Evolutionary conservation across 805 yeast species (phyloP).

Genomic region (Sugiyamaella qingdaonensis): DNA sequence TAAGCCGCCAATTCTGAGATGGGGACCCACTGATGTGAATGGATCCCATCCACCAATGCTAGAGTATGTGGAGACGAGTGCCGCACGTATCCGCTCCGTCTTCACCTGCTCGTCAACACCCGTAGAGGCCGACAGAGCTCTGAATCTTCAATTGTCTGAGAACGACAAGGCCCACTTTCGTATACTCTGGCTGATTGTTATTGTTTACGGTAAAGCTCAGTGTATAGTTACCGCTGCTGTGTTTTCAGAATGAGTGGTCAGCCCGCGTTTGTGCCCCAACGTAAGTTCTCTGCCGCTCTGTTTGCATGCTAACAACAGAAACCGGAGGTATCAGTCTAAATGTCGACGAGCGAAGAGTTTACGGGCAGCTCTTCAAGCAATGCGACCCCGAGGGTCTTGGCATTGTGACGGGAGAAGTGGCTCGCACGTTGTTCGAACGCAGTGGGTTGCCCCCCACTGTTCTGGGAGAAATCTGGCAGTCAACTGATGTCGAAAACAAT

Average conservation of each 20-base stretch:
- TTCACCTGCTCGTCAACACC: too few species aligned
- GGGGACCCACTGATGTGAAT: too few species aligned
- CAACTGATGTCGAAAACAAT: conserved; percentile 82
- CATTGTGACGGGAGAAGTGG: conserved; percentile 80
- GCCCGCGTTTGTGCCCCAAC: background rate
- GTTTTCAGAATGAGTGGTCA: background rate
- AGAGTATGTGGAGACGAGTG: too few species aligned
- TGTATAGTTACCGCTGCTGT: too few species aligned
- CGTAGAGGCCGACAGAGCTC: too few species aligned
- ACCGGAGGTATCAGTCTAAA: conserved; percentile 38
- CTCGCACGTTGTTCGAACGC: conserved; percentile 77
- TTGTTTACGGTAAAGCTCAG: too few species aligned
- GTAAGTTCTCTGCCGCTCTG: background rate
- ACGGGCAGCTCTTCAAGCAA: conserved; percentile 69
- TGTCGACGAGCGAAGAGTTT: conserved; percentile 70
- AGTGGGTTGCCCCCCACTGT: conserved; percentile 74
- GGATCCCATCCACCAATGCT: too few species aligned
- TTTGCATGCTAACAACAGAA: background rate
- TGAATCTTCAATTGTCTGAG: too few species aligned
- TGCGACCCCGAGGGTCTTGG: conserved; percentile 79
- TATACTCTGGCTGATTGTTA: too few species aligned
- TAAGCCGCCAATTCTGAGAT: too few species aligned
- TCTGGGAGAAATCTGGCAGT: conserved; percentile 90
- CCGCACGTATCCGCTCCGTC: too few species aligned
- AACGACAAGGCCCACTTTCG: too few species aligned